Conservation (phyloP, 2,329 filamentous ascomycete species). For the Ascocoryne sarcoides region DNA sequence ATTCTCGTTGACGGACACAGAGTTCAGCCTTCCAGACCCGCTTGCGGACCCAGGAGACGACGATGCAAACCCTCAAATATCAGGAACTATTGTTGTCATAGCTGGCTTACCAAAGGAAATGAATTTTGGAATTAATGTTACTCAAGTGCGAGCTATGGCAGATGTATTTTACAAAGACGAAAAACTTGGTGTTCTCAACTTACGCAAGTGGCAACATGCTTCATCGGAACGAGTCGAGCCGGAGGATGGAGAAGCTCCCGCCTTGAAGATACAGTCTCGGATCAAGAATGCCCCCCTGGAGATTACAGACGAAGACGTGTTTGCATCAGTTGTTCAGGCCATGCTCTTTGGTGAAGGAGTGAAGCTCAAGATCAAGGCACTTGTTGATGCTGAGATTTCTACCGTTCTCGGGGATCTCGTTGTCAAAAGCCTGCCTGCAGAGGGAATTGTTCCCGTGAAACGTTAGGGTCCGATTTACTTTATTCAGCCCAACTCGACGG, state of each 20-base stretch:
- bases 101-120: constrained; percentile 76
- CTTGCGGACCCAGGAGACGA: constrained; percentile 68
- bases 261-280: constrained; percentile 64
- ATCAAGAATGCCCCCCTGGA: constrained; percentile 74
- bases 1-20: constrained; percentile 76
- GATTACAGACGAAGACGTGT: constrained; percentile 71
- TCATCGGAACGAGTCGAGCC: constrained; percentile 64
- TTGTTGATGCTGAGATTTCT: constrained; percentile 72
- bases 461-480: constrained; percentile 61
- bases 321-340: constrained; percentile 71
- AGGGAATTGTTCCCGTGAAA: constrained; percentile 84
- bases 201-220: constrained; percentile 75
- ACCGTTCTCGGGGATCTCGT: constrained; percentile 76
- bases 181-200: constrained; percentile 72
- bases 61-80: constrained; percentile 67
- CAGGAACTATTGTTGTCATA: constrained; percentile 71
- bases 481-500: constrained; percentile 21
- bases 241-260: constrained; percentile 46
- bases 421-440: constrained; percentile 73
- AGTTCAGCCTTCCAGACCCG: constrained; percentile 77
- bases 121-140: constrained; percentile 75
- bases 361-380: constrained; percentile 65
- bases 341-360: constrained; percentile 65
- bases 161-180: constrained; percentile 71
- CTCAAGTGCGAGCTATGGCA: constrained; percentile 64